These are phyloP conservation scores for Coemansia sp. DNA, from an alignment of 192 early-diverging fungal species.

Conservation along the genomic window DNA sequence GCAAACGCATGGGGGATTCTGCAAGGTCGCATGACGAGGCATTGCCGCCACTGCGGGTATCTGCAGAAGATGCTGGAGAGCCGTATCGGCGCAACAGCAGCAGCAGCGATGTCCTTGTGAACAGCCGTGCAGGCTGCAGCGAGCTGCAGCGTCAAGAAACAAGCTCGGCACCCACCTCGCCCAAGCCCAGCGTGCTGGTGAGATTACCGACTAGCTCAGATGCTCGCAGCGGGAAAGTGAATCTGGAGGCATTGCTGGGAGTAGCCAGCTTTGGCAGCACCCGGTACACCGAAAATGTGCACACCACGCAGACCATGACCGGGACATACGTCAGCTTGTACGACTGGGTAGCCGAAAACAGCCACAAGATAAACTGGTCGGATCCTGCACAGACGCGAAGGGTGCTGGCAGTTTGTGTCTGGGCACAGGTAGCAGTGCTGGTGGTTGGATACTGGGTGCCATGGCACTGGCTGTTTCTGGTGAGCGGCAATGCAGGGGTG, in stretches of 20 bases:
- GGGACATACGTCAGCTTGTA: conserved; percentile 40
- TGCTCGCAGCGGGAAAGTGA: conserved; percentile 4
- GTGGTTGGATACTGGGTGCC: conserved; percentile 46
- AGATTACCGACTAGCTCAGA: conserved; percentile 13
- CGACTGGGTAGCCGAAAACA: conserved; percentile 46
- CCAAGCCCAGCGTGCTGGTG: conserved; percentile 25
- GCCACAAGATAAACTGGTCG: conserved; percentile 48
- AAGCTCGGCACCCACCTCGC: conserved; percentile 11
- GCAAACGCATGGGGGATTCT: background rate
- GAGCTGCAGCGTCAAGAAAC: background rate
- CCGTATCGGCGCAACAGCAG: conserved; percentile 12
- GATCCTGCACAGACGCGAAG: conserved; percentile 24
- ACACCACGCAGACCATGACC: conserved; percentile 51
- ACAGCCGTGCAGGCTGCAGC: conserved; percentile 1
- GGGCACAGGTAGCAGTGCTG: conserved; percentile 27
- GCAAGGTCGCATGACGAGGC: conserved; percentile 5
- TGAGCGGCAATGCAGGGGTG: conserved; percentile 32
- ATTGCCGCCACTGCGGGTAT: conserved; percentile 3
- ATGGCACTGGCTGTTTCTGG: conserved; percentile 42
- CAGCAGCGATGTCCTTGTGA: conserved; percentile 7
- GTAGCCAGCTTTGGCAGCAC: conserved; percentile 52
- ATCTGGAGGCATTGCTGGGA: conserved; percentile 42
- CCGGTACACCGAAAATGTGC: conserved; percentile 49
- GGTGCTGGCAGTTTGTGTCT: conserved; percentile 28
- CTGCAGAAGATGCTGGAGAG: background rate